A percentile compares a stretch with the other conserved stretches of the same genome.
Conservation (phyloP, 2,329 filamentous ascomycete species). For the Hymenoscyphus fraxineus region DNA sequence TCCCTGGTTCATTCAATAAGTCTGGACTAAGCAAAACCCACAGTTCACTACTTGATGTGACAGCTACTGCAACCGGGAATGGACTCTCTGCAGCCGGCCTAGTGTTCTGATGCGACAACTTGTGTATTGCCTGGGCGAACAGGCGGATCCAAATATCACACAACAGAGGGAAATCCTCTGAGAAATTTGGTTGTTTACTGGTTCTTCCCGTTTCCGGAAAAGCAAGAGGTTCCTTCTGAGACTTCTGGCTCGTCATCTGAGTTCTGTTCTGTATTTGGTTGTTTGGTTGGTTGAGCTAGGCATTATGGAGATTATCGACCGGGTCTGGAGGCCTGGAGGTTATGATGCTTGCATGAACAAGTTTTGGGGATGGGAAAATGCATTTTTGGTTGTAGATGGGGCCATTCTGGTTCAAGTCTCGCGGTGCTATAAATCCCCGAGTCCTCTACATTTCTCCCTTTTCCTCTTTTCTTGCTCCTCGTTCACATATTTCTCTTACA, state of each 20-base stretch:
- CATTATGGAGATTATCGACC: background rate
- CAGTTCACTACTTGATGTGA: background rate
- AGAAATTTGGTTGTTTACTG: background rate
- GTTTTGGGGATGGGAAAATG: background rate
- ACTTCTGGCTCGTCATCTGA: background rate
- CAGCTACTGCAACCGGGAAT: background rate
- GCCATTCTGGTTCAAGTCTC: background rate
- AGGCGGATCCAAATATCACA: background rate
- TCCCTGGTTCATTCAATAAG: too few species aligned
- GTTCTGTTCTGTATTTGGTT: background rate
- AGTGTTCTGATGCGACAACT: background rate
- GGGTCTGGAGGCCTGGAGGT: background rate
- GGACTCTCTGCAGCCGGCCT: background rate
- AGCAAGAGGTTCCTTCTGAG: background rate
- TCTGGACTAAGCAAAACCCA: background rate
- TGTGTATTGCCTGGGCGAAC: background rate
- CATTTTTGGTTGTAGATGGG: background rate
- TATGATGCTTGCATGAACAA: background rate
- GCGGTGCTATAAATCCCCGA: background rate
- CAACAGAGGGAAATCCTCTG: background rate
- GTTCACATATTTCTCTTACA: background rate
- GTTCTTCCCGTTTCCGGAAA: background rate
- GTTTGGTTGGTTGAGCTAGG: background rate
- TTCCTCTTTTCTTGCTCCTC: conserved; percentile 1
- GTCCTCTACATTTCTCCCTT: background rate